Percentiles rank a stretch among this genome's conserved stretches.
These are phyloP conservation scores for Oryza glaberrima DNA, from an alignment of 176 grass and related monocot species.

Conservation along the genomic window DNA sequence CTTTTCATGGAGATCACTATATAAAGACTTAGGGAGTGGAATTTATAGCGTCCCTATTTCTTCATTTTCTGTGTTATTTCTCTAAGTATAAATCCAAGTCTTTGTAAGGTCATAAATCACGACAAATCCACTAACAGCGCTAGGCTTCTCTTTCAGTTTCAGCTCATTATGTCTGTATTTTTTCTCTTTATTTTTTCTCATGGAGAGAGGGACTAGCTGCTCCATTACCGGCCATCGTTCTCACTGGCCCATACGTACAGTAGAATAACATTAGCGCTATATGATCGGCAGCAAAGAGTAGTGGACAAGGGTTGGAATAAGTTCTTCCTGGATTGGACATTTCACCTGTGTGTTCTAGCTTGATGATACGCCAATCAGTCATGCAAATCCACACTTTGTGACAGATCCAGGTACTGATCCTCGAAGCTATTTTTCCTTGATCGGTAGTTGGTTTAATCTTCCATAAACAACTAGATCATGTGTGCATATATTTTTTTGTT, in stretches of 20 bases:
- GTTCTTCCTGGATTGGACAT: conserved; percentile 3
- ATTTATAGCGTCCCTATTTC: not conserved
- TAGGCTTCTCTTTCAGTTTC: not conserved
- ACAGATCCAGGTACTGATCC: not conserved
- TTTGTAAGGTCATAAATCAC: not conserved
- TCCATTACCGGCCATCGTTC: not conserved
- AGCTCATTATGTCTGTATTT: not conserved
- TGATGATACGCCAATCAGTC: not conserved
- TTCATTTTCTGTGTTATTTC: not conserved
- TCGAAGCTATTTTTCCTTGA: not conserved
- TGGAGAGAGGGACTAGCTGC: not conserved
- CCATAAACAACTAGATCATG: not conserved
- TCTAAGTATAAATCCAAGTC: not conserved
- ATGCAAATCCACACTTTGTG: no score
- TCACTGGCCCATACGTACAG: not conserved
- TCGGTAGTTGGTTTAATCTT: not conserved
- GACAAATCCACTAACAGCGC: not conserved
- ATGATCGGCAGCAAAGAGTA: not conserved
- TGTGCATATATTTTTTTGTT: not conserved
- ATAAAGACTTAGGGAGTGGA: no score
- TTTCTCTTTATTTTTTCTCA: no score
- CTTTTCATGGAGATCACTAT: no score
- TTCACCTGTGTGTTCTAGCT: not conserved
- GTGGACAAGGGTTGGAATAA: conserved; percentile 6
- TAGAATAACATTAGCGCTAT: conserved; percentile 13